Base-by-base conservation (phyloP, 2,329 filamentous ascomycete species). In the Colletotrichum zoysiae region DNA sequence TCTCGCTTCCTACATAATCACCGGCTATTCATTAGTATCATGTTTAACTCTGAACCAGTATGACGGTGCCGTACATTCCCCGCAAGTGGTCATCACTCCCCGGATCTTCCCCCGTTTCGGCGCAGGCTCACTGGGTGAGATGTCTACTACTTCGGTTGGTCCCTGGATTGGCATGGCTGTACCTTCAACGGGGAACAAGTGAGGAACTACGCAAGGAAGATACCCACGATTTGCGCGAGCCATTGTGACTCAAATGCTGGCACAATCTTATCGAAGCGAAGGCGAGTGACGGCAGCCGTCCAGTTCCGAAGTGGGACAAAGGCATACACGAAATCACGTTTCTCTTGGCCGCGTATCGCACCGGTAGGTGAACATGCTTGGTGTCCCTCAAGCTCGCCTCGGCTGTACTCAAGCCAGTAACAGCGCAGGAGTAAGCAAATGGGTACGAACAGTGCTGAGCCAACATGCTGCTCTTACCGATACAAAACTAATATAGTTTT, bases 41-140 rank as follows among this genome's bases (percentile, higher is more conserved):
- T 20, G 6, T 7, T 14, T 12, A 0, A 55, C 16, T n/a, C 20
- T 23, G 20, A 3, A 4, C 9, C 1, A n/a, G 3, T 1, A 16
- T 1, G 9, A 0, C 20, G 14, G 23, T 5, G 26, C 14, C 55
- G n/a, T 58, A 81, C 87, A 89, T 74, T 88, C 87, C 86, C 86
- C 89, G 76, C 87, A 89, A 68, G 86, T 88, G 40, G 78, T 81
- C 0, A 87, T 89, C 12, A 87, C 87, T 62, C 88, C 89, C 30
- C 86, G 84, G 84, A 33, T 18, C 20, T n/a, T 48, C 8, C 8
- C 12, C 8, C 87, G n/a, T 71, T 83, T 87, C 14, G 14, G 5
- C 40, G 40, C 40, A 42, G 40, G 40, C 14, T 16, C 40, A 18
- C 40, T 42, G 40, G 40, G 40, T 18, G 14, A 42, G 40, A 42